Evolutionary conservation across 2,329 filamentous ascomycete species (phyloP).

Genomic region (Biscogniauxia marginata): DNA sequence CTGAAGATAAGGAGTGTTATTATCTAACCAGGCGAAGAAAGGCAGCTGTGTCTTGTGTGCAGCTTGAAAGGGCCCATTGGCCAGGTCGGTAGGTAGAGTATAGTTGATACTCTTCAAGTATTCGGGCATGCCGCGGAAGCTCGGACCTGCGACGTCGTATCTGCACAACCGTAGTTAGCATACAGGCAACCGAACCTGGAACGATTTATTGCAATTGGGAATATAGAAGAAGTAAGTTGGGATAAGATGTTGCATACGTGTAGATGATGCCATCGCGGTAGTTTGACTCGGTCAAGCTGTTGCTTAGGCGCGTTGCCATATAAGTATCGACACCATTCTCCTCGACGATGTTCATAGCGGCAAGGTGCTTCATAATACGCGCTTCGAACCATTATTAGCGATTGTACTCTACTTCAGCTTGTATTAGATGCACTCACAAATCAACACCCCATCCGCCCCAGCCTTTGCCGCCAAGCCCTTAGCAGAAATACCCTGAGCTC

Average conservation of each 20-base stretch:
- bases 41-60: slow-evolving; percentile 35
- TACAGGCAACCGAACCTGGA: neutral
- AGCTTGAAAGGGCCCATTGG: slow-evolving; percentile 36
- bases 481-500: slow-evolving; percentile 23
- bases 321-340: slow-evolving; percentile 28
- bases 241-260: slow-evolving; percentile 11
- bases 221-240: neutral
- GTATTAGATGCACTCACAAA: slow-evolving; percentile 3
- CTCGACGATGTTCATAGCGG: slow-evolving; percentile 37
- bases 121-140: slow-evolving; percentile 34
- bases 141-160: slow-evolving; percentile 36
- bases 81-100: slow-evolving; percentile 23
- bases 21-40: slow-evolving; percentile 38
- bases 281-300: slow-evolving; percentile 33
- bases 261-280: slow-evolving; percentile 37
- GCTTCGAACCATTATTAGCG: slow-evolving; percentile 13
- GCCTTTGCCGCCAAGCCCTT: slow-evolving; percentile 30
- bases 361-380: slow-evolving; percentile 37
- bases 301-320: slow-evolving; percentile 30
- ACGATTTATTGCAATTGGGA: no score
- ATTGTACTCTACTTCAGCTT: neutral
- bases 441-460: slow-evolving; percentile 27
- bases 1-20: slow-evolving; percentile 34
- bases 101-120: slow-evolving; percentile 34
- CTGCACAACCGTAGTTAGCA: slow-evolving; percentile 23